Base-by-base conservation (phyloP, 73 alveolate species). In the Blepharisma stoltei region DNA sequence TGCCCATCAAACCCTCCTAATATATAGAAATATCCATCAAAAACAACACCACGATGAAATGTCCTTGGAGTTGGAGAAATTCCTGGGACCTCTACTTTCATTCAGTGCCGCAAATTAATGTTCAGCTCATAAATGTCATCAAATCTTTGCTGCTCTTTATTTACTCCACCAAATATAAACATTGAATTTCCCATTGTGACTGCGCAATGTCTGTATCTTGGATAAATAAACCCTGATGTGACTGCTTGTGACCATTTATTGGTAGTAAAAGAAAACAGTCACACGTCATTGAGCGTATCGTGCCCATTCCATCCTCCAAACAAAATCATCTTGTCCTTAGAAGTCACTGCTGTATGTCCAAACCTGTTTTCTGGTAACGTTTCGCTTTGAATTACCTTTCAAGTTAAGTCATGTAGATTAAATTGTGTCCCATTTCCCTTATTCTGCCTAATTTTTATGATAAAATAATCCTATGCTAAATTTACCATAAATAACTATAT, bases 301-400 rank as follows among this genome's bases (percentile, higher is more conserved):
- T 91, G 97, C 4, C 97, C 97, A 71, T 91, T 92, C 94, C 97
- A 91, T 47, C 97, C 97, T 14, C 97, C 97, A 47, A 91, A 91
- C n/a, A 91, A 54, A 76, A 78, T 70, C 87, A 88, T 81, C 37
- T 90, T 84, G 75, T 85, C 88, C 6, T 88, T 90, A 38, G 73
- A 85, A 43, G 88, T 85, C 46, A 80, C 77, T 21, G 90, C 94
- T 5, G 92, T 79, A 79, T 91, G 97, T 14, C 97, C 97, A 69
- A 91, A 91, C 67, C 97, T 78, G 8, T 45, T 70, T 54, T 65
- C 18, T 5, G 91, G 91, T n/a, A 37, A 55, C 46, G 11, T 23
- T 37, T 46, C 79, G n/a, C 27, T 9, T 43, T 38, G 65, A 9
- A n/a, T 9, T 37, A 86, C 83, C 27, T 83, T 67, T 88, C 90